Evolutionary conservation across 2,329 filamentous ascomycete genomes (phyloP).

Genomic region (Phyllosticta capitalensis): DNA sequence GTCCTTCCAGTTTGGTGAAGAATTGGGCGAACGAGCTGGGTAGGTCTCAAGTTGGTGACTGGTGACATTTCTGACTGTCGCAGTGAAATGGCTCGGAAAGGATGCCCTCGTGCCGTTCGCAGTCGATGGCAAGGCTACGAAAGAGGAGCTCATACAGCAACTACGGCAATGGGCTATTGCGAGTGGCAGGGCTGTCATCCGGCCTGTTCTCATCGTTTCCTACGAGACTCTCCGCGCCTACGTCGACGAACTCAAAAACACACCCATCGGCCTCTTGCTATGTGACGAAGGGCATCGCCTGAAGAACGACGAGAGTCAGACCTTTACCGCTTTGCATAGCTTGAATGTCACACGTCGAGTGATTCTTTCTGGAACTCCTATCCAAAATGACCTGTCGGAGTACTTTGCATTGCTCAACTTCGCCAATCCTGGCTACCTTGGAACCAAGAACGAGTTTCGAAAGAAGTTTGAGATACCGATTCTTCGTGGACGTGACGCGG

Average conservation of each 20-base stretch:
- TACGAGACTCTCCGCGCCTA: slow-evolving; percentile 93
- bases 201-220: slow-evolving; percentile 93
- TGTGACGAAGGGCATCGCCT: slow-evolving; percentile 95
- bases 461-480: slow-evolving; percentile 93
- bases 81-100: slow-evolving; percentile 84
- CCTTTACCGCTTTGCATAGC: slow-evolving; percentile 81
- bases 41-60: slow-evolving; percentile 21
- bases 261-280: slow-evolving; percentile 82
- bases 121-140: slow-evolving; percentile 91
- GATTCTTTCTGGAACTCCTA: slow-evolving; percentile 92
- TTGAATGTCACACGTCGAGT: slow-evolving; percentile 86
- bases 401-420: slow-evolving; percentile 96
- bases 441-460: slow-evolving; percentile 80
- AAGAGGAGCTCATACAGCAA: slow-evolving; percentile 83
- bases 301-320: slow-evolving; percentile 95
- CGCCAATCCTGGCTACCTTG: slow-evolving; percentile 85
- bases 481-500: slow-evolving; percentile 79
- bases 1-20: slow-evolving; percentile 87
- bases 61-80: background rate
- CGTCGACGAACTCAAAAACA: slow-evolving; percentile 79
- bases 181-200: slow-evolving; percentile 76
- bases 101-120: slow-evolving; percentile 90
- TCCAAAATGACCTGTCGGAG: slow-evolving; percentile 96
- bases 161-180: slow-evolving; percentile 92
- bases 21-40: slow-evolving; percentile 94